These are phyloP conservation scores for Daedaleopsis sinensis DNA, from an alignment of 768 basidiomycete species.

Conservation along the genomic window DNA sequence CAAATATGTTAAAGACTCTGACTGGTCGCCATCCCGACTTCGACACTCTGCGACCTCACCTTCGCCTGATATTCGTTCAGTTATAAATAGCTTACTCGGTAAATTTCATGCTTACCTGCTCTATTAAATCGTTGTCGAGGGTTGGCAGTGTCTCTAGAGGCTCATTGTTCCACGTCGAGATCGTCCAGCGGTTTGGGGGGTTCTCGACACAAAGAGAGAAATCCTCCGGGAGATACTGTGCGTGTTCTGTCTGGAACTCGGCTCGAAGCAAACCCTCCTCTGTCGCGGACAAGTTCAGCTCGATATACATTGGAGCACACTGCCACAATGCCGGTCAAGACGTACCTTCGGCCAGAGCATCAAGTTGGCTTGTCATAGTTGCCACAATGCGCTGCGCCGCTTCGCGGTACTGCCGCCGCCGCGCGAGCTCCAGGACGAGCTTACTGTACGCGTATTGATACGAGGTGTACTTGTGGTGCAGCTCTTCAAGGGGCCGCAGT, in stretches of 20 bases:
- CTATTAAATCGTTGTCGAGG: slow-evolving; percentile 60
- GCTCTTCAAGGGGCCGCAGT: slow-evolving; percentile 60
- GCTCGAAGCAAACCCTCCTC: slow-evolving; percentile 69
- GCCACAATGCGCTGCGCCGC: slow-evolving; percentile 64
- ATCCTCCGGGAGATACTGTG: slow-evolving; percentile 74
- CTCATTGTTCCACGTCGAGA: slow-evolving; percentile 60
- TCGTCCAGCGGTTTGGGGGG: slow-evolving; percentile 72
- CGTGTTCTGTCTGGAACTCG: slow-evolving; percentile 74
- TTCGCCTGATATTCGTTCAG: slow-evolving; percentile 33
- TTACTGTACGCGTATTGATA: slow-evolving; percentile 78
- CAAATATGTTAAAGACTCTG: slow-evolving; percentile 20
- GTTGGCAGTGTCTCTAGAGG: slow-evolving; percentile 60
- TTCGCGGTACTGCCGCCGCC: slow-evolving; percentile 69
- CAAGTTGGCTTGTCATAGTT: slow-evolving; percentile 66
- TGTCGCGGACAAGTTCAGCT: slow-evolving; percentile 32
- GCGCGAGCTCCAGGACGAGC: slow-evolving; percentile 71
- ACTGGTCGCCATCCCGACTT: slow-evolving; percentile 16
- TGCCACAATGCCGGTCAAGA: not conserved
- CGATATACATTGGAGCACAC: not conserved
- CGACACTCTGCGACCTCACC: slow-evolving; percentile 15
- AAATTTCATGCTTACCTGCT: slow-evolving; percentile 44
- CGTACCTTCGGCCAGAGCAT: slow-evolving; percentile 67
- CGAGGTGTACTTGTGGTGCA: slow-evolving; percentile 66
- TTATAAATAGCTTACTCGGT: not conserved
- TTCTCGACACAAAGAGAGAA: slow-evolving; percentile 79